Percentiles rank a stretch among this genome's conserved stretches.
Evolutionary conservation across 805 yeast genomes (phyloP).

Genomic region (Kazachstania martiniae): DNA sequence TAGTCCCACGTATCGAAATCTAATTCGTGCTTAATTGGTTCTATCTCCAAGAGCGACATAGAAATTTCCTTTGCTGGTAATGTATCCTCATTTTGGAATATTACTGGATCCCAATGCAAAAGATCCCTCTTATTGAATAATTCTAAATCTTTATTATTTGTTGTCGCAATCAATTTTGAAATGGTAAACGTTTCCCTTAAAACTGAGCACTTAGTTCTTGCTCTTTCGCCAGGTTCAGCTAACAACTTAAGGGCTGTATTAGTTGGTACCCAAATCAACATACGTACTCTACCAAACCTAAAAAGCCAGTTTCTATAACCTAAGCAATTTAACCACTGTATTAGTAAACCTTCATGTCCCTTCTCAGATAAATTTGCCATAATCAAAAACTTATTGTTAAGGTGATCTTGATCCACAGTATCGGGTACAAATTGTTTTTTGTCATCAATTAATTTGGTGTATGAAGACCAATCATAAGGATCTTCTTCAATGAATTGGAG

Average conservation of each 20-base stretch:
- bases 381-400: slow-evolving; percentile 46
- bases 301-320: slow-evolving; percentile 66
- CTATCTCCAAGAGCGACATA: slow-evolving; percentile 48
- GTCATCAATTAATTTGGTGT: slow-evolving; percentile 34
- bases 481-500: slow-evolving; percentile 31
- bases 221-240: slow-evolving; percentile 39
- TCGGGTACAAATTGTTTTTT: slow-evolving; percentile 35
- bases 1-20: slow-evolving; percentile 54
- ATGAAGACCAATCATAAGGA: slow-evolving; percentile 65
- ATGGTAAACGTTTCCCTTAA: slow-evolving; percentile 57
- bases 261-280: slow-evolving; percentile 60
- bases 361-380: slow-evolving; percentile 46
- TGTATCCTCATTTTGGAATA: slow-evolving; percentile 23
- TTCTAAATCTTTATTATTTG: slow-evolving; percentile 12
- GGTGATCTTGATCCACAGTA: slow-evolving; percentile 27
- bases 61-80: slow-evolving; percentile 21
- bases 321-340: slow-evolving; percentile 66
- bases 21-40: slow-evolving; percentile 35
- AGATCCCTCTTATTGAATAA: slow-evolving; percentile 13
- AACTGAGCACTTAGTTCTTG: slow-evolving; percentile 53
- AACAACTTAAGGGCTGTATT: slow-evolving; percentile 50
- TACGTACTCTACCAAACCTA: slow-evolving; percentile 59
- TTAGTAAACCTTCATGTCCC: slow-evolving; percentile 53
- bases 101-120: slow-evolving; percentile 22
- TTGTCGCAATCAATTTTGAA: slow-evolving; percentile 42